A percentile compares a stretch with the other conserved stretches of the same genome.
phyloP scores from a whole-genome alignment of 768 basidiomycete genomes.

The Gloeophyllum trabeum region DNA sequence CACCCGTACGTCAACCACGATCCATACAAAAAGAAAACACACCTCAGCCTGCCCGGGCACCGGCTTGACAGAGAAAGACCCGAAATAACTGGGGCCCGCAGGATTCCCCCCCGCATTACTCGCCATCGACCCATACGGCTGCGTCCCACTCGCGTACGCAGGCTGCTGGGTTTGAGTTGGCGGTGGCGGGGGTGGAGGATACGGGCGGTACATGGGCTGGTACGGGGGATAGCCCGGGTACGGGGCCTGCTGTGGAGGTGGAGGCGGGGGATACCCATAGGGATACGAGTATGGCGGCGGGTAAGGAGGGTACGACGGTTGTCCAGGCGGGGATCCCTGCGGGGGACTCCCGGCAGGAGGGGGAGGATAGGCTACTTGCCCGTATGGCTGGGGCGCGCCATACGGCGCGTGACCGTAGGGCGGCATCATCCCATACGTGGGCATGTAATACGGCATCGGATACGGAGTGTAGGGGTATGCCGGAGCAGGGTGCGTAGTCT shows the following conservation, averaged over 20 bases:
- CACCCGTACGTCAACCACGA: too few relatives aligned
- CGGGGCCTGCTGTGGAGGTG: constrained; percentile 1
- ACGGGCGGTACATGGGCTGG: constrained; percentile 1
- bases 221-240: constrained; percentile 1
- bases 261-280: constrained; percentile 10
- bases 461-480: constrained; percentile 7
- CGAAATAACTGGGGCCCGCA: too few relatives aligned
- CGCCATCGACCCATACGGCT: too few relatives aligned
- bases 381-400: constrained; percentile 12
- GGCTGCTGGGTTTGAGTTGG: background rate
- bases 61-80: too few relatives aligned
- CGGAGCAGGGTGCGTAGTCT: background rate
- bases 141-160: too few relatives aligned
- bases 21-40: too few relatives aligned
- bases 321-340: constrained; percentile 5
- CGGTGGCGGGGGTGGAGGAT: constrained; percentile 1
- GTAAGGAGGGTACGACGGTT: constrained; percentile 9
- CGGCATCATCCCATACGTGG: constrained; percentile 21
- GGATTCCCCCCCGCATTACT: too few relatives aligned
- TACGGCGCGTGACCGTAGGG: constrained; percentile 10
- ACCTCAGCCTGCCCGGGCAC: too few relatives aligned
- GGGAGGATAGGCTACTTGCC: constrained; percentile 13
- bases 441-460: constrained; percentile 25
- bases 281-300: constrained; percentile 12
- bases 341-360: constrained; percentile 5